Conservation (phyloP, 1,284 basidiomycete genomes). For the Microbotryomycetes sp. region DNA sequence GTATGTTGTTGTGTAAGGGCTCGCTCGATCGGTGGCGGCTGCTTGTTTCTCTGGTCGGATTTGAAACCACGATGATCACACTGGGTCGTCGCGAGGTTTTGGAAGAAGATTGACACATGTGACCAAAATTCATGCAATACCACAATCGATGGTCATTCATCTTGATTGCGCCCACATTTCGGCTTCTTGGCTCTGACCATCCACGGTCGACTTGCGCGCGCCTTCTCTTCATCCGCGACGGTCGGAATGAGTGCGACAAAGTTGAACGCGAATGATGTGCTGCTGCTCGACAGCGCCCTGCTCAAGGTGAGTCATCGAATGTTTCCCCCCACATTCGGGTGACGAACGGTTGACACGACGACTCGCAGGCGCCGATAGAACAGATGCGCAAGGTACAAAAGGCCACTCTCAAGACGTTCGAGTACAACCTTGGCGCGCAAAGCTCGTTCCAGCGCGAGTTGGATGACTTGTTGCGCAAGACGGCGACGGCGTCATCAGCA, state of each 20-base stretch:
- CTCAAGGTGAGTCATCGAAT: slow-evolving; percentile 51
- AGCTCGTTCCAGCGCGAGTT: slow-evolving; percentile 18
- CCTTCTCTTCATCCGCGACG: too few species aligned
- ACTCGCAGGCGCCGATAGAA: slow-evolving; percentile 67
- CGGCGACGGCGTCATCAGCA: slow-evolving; percentile 46
- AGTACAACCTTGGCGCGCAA: slow-evolving; percentile 61
- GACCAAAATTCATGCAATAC: too few species aligned
- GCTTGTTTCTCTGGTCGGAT: too few species aligned
- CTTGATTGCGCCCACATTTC: too few species aligned
- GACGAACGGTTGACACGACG: background rate
- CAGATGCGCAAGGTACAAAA: slow-evolving; percentile 76
- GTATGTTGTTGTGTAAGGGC: too few species aligned
- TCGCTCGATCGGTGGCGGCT: too few species aligned
- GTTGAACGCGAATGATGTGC: slow-evolving; percentile 54
- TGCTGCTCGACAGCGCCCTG: slow-evolving; percentile 81
- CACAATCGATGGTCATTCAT: too few species aligned
- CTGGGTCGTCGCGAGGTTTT: too few species aligned
- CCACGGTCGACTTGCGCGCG: too few species aligned
- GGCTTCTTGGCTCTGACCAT: too few species aligned
- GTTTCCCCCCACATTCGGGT: background rate
- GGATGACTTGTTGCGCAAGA: slow-evolving; percentile 52
- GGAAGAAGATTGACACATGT: too few species aligned
- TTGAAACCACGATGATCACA: too few species aligned
- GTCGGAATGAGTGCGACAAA: background rate
- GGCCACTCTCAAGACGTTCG: slow-evolving; percentile 66